A percentile compares a stretch with the other conserved stretches of the same genome.
Evolutionary conservation across 192 early-diverging fungal species (phyloP).

Genomic region (Cladochytrium replicatum): DNA sequence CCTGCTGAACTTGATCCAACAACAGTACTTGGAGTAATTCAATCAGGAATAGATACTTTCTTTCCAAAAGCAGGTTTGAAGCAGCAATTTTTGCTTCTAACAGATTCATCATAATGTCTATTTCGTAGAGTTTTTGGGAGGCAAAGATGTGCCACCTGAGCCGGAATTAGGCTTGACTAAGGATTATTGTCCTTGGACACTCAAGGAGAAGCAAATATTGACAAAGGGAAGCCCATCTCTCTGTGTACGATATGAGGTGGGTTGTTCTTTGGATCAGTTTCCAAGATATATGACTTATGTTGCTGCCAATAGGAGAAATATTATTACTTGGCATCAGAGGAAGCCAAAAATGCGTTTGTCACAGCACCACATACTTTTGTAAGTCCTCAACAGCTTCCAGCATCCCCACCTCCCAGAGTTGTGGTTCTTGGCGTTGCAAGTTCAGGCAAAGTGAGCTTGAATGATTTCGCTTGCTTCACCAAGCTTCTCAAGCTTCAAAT

Average conservation of each 20-base stretch:
- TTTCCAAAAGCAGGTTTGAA: constrained; percentile 24
- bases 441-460: constrained; percentile 1
- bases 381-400: constrained; percentile 1
- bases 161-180: constrained; percentile 37
- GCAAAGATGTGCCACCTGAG: constrained; percentile 20
- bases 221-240: constrained; percentile 22
- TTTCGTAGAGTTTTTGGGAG: constrained; percentile 1
- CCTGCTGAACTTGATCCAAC: constrained; percentile 16
- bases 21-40: constrained; percentile 24
- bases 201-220: constrained; percentile 24
- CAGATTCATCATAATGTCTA: not conserved
- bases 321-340: constrained; percentile 33
- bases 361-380: constrained; percentile 37
- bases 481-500: not conserved
- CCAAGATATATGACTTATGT: constrained; percentile 1
- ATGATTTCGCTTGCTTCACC: not conserved
- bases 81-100: constrained; percentile 5
- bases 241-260: constrained; percentile 30
- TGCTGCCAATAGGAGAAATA: constrained; percentile 12
- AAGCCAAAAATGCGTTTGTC: constrained; percentile 27
- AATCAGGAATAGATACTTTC: constrained; percentile 34
- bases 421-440: not conserved
- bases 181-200: constrained; percentile 38
- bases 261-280: constrained; percentile 8
- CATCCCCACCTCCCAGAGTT: constrained; percentile 1